Conservation (phyloP, 805 yeast genomes). For the Starmerella gropengiesseri region DNA sequence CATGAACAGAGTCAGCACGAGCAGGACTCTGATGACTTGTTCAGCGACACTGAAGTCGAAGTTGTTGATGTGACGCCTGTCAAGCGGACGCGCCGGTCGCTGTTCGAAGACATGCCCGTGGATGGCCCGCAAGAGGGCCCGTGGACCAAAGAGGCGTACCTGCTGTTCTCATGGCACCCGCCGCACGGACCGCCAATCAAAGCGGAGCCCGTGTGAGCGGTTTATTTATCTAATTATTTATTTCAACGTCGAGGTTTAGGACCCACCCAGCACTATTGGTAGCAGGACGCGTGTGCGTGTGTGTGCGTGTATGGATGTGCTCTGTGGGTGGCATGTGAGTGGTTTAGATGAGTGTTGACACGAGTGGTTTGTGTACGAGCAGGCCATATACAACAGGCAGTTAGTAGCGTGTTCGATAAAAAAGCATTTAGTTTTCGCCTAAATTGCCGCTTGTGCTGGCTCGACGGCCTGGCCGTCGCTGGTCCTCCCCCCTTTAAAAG, state of each 20-base stretch:
- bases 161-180: conserved; percentile 26
- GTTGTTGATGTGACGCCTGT: conserved; percentile 3
- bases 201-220: not conserved
- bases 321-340: no score
- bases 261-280: not conserved
- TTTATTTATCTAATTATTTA: not conserved
- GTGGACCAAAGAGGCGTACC: conserved; percentile 28
- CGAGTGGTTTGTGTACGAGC: no score
- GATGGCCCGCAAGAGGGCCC: conserved; percentile 22
- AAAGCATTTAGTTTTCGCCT: not conserved
- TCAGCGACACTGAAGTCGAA: conserved; percentile 15
- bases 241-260: not conserved
- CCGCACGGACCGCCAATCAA: conserved; percentile 7
- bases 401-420: not conserved
- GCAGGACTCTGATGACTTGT: conserved; percentile 9
- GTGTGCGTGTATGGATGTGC: no score
- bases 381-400: not conserved
- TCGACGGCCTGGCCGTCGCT: not conserved
- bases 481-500: not conserved
- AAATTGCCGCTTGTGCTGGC: not conserved
- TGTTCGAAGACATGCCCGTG: conserved; percentile 20
- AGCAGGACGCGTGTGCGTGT: no score
- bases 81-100: conserved; percentile 2
- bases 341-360: no score
- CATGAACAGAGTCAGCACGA: not conserved